These are phyloP conservation scores for Backusella sp. DNA, from an alignment of 192 early-diverging fungal species.

Conservation along the genomic window DNA sequence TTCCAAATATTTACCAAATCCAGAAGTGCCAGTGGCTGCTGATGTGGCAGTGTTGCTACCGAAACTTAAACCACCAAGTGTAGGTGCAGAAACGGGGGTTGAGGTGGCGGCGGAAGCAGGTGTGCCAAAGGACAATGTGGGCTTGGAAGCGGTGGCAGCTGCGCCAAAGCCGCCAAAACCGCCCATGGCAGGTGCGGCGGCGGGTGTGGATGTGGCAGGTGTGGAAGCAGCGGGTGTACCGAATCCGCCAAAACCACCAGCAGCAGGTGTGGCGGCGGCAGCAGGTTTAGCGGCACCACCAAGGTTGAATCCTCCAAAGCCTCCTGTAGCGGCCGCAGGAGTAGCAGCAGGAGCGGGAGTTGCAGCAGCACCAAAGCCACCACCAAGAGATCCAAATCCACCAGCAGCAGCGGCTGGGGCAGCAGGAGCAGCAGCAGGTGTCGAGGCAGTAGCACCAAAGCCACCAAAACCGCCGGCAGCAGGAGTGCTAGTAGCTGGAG, in stretches of 20 bases:
- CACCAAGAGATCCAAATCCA: slow-evolving; percentile 19
- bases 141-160: slow-evolving; percentile 29
- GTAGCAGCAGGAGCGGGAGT: background rate
- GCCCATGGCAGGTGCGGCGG: slow-evolving; percentile 21
- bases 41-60: slow-evolving; percentile 19
- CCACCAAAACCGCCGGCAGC: slow-evolving; percentile 1
- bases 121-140: slow-evolving; percentile 15
- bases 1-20: background rate
- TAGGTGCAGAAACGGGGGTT: slow-evolving; percentile 27
- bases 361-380: background rate
- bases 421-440: slow-evolving; percentile 27
- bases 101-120: slow-evolving; percentile 27
- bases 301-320: slow-evolving; percentile 5
- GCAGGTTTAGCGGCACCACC: background rate
- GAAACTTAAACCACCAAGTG: background rate
- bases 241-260: slow-evolving; percentile 24
- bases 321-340: slow-evolving; percentile 10
- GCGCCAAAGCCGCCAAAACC: slow-evolving; percentile 24
- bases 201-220: slow-evolving; percentile 11
- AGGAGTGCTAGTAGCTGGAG: slow-evolving; percentile 17
- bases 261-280: slow-evolving; percentile 11
- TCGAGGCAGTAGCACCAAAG: slow-evolving; percentile 26
- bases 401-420: slow-evolving; percentile 14
- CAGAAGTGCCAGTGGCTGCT: slow-evolving; percentile 10
- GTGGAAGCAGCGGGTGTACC: background rate